Percentiles rank a stretch among this genome's conserved stretches.
phyloP scores from a whole-genome alignment of 1,284 basidiomycete genomes.

The Schizophyllum amplum region DNA sequence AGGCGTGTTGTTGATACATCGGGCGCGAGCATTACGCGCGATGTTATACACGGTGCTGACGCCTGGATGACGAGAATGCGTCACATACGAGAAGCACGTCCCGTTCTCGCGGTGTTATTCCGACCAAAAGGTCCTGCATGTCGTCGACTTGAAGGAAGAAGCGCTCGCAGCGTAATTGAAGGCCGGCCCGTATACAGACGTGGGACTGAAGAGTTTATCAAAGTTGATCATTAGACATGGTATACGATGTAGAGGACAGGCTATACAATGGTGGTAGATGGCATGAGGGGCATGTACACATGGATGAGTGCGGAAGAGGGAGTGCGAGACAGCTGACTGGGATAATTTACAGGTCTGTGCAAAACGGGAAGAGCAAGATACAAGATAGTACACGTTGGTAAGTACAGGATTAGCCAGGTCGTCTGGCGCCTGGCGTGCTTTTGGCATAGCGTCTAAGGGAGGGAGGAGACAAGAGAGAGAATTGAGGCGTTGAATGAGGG shows the following conservation, averaged over 20 bases:
- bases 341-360: background rate
- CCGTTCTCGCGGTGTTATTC: background rate
- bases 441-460: background rate
- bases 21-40: background rate
- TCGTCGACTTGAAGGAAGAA: background rate
- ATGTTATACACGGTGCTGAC: background rate
- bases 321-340: background rate
- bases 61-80: background rate
- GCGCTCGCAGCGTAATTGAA: background rate
- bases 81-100: background rate
- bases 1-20: background rate
- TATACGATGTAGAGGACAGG: background rate
- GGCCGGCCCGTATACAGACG: no score
- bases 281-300: background rate
- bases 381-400: background rate
- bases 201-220: background rate
- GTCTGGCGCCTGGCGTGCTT: background rate
- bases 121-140: background rate
- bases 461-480: background rate
- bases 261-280: background rate
- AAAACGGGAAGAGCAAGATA: background rate
- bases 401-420: background rate
- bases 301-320: background rate
- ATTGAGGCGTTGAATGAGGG: background rate
- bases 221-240: background rate